Conservation (phyloP, 2,329 filamentous ascomycete genomes). For the Daldinia sp. region DNA sequence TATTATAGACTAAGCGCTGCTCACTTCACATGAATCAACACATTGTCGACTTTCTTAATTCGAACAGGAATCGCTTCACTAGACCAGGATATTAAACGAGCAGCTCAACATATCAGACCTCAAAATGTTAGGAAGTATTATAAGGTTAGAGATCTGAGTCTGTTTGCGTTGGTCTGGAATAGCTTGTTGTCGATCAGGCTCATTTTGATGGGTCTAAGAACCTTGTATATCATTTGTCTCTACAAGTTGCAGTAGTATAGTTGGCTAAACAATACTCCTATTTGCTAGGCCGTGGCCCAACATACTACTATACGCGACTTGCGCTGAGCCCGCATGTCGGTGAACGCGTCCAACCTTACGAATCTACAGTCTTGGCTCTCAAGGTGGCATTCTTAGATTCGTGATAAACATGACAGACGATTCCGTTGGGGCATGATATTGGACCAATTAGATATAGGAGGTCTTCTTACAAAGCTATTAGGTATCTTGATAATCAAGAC, state of each 20-base stretch:
- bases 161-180: background rate
- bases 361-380: background rate
- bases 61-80: background rate
- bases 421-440: constrained; percentile 24
- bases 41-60: constrained; percentile 29
- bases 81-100: background rate
- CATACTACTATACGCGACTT: constrained; percentile 7
- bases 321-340: background rate
- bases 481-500: background rate
- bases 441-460: constrained; percentile 17
- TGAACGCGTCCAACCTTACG: constrained; percentile 7
- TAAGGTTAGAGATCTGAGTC: background rate
- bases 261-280: background rate
- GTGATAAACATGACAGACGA: background rate
- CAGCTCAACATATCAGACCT: constrained; percentile 13
- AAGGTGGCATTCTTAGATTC: background rate
- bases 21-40: constrained; percentile 17
- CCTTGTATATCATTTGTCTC: background rate
- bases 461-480: background rate
- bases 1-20: constrained; percentile 26
- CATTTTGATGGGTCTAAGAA: constrained; percentile 1
- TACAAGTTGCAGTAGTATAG: background rate
- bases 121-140: background rate
- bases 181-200: background rate
- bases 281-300: constrained; percentile 16